Percentiles rank a stretch among this genome's conserved stretches.
These are phyloP conservation scores for Geotrichum bryndzae DNA, from an alignment of 1,139 yeast genomes.

Conservation along the genomic window DNA sequence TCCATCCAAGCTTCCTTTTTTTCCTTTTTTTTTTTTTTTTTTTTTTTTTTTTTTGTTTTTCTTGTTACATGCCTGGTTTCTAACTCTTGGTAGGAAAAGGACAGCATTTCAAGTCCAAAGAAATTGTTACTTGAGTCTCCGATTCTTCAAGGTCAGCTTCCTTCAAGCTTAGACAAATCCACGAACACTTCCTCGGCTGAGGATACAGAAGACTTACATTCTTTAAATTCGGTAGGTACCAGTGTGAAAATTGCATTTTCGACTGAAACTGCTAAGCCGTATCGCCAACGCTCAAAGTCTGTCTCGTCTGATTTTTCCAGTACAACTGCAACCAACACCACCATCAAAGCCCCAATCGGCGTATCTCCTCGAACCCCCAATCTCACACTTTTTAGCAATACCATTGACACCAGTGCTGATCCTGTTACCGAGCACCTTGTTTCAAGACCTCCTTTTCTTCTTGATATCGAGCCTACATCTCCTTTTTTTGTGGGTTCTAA, in stretches of 20 bases:
- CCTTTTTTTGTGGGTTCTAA: constrained; percentile 8
- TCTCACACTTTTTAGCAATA: background rate
- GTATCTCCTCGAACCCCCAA: constrained; percentile 1
- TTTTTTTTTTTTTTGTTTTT: background rate
- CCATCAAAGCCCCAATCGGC: background rate
- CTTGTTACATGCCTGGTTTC: background rate
- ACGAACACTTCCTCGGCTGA: background rate
- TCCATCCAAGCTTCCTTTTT: background rate
- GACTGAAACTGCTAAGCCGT: background rate
- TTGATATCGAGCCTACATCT: constrained; percentile 12
- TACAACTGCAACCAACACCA: constrained; percentile 1
- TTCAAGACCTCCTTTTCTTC: constrained; percentile 2
- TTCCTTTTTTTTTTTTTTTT: background rate
- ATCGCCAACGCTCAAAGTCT: background rate
- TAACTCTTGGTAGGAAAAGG: constrained; percentile 4
- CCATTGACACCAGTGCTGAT: background rate
- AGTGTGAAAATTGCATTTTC: background rate
- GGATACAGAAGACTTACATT: background rate
- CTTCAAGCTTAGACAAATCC: background rate
- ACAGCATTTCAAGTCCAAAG: background rate
- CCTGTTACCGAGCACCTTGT: background rate
- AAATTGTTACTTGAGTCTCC: background rate
- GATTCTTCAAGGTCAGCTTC: background rate
- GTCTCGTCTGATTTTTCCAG: background rate
- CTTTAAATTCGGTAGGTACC: background rate